Evolutionary conservation across 1,139 yeast species (phyloP), one percentile per base, ranked within the genome.

Genomic region (Sugiyamaella xylanicola): DNA sequence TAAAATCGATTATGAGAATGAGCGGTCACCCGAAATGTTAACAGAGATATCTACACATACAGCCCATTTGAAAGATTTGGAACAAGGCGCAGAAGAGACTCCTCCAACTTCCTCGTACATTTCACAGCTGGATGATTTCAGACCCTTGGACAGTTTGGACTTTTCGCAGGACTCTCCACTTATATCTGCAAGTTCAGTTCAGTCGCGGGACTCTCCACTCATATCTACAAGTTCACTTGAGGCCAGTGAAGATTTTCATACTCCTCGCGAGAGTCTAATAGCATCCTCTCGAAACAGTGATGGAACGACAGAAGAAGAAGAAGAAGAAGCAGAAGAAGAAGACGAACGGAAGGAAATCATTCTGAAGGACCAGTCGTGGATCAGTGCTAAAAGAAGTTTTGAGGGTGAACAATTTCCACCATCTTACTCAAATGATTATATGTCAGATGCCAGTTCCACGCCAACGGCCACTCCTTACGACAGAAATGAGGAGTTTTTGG

Each of bases 81-180:
- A n/a, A n/a, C n/a, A n/a, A n/a, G n/a, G 4, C 15, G 37, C 5
- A 4, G 37, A 32, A 32, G 37, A 32, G 5, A 13, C 39, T 3
- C 16, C 22, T 17, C 21, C 40, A 3, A n/a, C 48, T 32, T 17
- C 35, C 3, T 7, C 48, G 3, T 45, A 45, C 17, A 32, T 32
- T 32, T 32, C 37, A 4, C 32, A 44, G 9, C 19, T 45, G 2
- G 40, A 32, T 19, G 29, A n/a, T 11, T 32, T 45, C 22, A 19
- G 32, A 19, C 48, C 48, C 17, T 13, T 45, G 48, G 48, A 19
- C n/a, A 20, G 19, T 32, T 32, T 45, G 17, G 48, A 45, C 27
- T 45, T 45, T 19, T 45, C 48, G 7, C 36, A 27, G 21, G 9
- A n/a, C 3, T 43, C 47, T 8, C 47, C 47, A 3, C 37, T 43